A percentile compares a stretch with the other conserved stretches of the same genome.
phyloP scores from a whole-genome alignment of 768 basidiomycete species.

The Lenzites betulinus region DNA sequence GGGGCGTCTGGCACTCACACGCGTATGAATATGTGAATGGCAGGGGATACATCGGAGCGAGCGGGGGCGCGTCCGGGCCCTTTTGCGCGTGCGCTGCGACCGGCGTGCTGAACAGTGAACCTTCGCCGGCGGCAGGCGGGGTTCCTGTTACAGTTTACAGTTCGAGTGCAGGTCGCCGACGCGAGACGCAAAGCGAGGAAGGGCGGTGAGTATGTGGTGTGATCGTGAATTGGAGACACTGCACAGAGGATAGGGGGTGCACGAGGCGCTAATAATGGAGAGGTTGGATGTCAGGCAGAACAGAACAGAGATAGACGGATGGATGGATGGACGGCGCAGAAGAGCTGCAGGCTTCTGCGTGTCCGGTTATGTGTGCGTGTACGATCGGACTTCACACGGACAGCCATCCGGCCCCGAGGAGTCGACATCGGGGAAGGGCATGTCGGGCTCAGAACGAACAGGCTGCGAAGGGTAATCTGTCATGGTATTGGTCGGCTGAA shows the following conservation, averaged over 20 bases:
- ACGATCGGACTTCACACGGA: conserved; percentile 14
- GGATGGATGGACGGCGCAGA: background rate
- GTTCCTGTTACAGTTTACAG: background rate
- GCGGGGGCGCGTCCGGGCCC: conserved; percentile 6
- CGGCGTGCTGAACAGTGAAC: conserved; percentile 4
- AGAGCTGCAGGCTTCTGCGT: background rate
- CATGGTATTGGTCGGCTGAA: conserved; percentile 8
- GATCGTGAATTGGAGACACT: background rate
- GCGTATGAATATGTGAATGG: conserved; percentile 12
- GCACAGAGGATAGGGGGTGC: background rate
- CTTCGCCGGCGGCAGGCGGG: conserved; percentile 1
- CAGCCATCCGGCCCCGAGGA: conserved; percentile 8
- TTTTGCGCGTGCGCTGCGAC: background rate
- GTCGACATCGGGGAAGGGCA: background rate
- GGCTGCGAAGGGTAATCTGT: background rate
- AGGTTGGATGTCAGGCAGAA: background rate
- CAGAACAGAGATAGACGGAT: background rate
- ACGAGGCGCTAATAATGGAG: background rate
- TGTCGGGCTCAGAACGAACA: background rate
- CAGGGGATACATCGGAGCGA: conserved; percentile 16
- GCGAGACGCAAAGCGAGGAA: background rate
- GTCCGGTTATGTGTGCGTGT: conserved; percentile 5
- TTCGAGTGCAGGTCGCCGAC: background rate
- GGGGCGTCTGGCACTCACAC: conserved; percentile 5
- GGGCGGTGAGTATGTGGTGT: background rate